phyloP scores from a whole-genome alignment of 2,329 filamentous ascomycete genomes.

The Stachybotrys elegans region DNA sequence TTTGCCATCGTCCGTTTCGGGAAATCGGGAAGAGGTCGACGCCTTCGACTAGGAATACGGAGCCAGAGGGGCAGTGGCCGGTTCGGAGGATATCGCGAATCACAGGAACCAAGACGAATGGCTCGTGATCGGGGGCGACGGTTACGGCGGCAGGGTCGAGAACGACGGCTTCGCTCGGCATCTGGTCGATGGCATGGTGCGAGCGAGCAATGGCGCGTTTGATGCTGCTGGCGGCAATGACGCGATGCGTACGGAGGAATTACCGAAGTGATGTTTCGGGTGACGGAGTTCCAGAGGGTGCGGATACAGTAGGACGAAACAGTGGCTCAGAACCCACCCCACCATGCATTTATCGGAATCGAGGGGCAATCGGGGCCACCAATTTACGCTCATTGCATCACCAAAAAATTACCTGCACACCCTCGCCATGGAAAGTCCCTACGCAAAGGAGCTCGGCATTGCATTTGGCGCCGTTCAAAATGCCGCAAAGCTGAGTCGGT shows the following conservation, averaged over 20 bases:
- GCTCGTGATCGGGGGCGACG: slow-evolving; percentile 13
- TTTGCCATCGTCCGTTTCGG: slow-evolving; percentile 32
- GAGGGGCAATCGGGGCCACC: slow-evolving; percentile 19
- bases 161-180: slow-evolving; percentile 14
- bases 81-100: slow-evolving; percentile 45
- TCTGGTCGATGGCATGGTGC: slow-evolving; percentile 13
- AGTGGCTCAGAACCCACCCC: too few species aligned
- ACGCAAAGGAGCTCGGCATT: slow-evolving; percentile 35
- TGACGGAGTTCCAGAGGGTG: too few species aligned
- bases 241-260: too few species aligned
- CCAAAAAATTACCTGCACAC: too few species aligned
- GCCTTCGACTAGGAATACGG: slow-evolving; percentile 45
- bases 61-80: slow-evolving; percentile 39
- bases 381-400: too few species aligned
- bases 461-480: slow-evolving; percentile 37
- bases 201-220: too few species aligned
- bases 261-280: background rate
- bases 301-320: too few species aligned
- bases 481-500: slow-evolving; percentile 45
- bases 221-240: too few species aligned
- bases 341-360: slow-evolving; percentile 21
- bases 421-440: slow-evolving; percentile 35
- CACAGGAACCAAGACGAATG: slow-evolving; percentile 29
- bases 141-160: slow-evolving; percentile 22
- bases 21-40: slow-evolving; percentile 33